Evolutionary conservation across 2,329 filamentous ascomycete genomes (phyloP).

Genomic region (Stachybotrys echinatus): DNA sequence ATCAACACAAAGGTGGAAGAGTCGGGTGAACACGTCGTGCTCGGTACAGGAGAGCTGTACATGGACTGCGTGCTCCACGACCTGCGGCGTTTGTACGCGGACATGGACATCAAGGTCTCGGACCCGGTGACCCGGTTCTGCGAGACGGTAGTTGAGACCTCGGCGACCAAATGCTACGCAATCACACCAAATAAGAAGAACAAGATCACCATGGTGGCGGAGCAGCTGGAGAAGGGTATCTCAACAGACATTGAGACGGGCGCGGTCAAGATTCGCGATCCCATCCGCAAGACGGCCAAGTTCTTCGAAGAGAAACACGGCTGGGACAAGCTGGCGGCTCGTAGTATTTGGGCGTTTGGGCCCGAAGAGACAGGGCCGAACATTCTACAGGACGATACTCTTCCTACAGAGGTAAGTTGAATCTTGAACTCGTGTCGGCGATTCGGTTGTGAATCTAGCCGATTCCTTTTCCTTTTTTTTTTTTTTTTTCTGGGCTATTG

Average conservation of each 20-base stretch:
- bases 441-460: no score
- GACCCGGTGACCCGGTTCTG: conserved; percentile 97
- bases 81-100: conserved; percentile 84
- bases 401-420: conserved; percentile 70
- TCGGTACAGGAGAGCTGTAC: conserved; percentile 97
- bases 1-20: conserved; percentile 97
- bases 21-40: conserved; percentile 90
- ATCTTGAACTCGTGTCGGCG: no score
- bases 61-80: conserved; percentile 99
- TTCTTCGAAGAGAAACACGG: conserved; percentile 97
- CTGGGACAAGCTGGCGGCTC: conserved; percentile 89
- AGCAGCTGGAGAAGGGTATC: conserved; percentile 91
- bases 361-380: conserved; percentile 93
- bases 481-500: not conserved
- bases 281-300: conserved; percentile 86
- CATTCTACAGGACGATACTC: conserved; percentile 92
- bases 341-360: conserved; percentile 98
- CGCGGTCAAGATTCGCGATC: conserved; percentile 85
- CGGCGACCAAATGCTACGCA: conserved; percentile 95
- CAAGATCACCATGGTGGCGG: conserved; percentile 97
- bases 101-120: conserved; percentile 99
- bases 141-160: conserved; percentile 96
- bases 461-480: not conserved
- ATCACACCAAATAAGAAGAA: conserved; percentile 99
- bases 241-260: conserved; percentile 91